These are phyloP conservation scores for Pichia manshurica DNA, from an alignment of 805 yeast species.

Conservation along the genomic window DNA sequence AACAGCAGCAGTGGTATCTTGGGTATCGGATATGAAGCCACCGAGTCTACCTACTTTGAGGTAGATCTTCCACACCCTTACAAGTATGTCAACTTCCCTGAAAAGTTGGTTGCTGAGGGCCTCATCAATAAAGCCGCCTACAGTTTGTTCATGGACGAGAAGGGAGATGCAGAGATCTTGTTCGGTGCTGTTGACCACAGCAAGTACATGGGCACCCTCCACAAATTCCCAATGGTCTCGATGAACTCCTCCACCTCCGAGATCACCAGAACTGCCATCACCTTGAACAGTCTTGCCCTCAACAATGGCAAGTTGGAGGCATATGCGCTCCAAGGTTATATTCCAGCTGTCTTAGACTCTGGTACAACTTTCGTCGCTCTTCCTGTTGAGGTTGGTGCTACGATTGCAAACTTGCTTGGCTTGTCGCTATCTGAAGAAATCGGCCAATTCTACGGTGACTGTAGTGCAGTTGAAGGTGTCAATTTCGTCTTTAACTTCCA, in stretches of 20 bases:
- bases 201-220: conserved; percentile 47
- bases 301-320: background rate
- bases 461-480: conserved; percentile 24
- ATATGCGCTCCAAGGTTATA: conserved; percentile 7
- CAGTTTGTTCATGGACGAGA: conserved; percentile 48
- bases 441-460: conserved; percentile 41
- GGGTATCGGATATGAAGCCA: conserved; percentile 62
- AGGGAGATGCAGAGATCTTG: conserved; percentile 45
- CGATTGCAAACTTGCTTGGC: conserved; percentile 27
- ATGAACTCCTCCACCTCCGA: background rate
- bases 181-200: conserved; percentile 69
- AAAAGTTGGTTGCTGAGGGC: conserved; percentile 50
- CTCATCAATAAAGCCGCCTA: conserved; percentile 48
- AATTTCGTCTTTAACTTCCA: conserved; percentile 42
- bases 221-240: conserved; percentile 21
- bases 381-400: conserved; percentile 27
- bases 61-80: conserved; percentile 20
- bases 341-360: conserved; percentile 40
- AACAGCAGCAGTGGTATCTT: conserved; percentile 62
- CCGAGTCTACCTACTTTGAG: conserved; percentile 50
- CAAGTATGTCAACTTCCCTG: conserved; percentile 62
- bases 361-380: conserved; percentile 44
- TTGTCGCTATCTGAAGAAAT: conserved; percentile 34
- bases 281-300: background rate
- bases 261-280: conserved; percentile 10